phyloP scores from a whole-genome alignment of 31 red algal genomes.

The Endocladia muricata region DNA sequence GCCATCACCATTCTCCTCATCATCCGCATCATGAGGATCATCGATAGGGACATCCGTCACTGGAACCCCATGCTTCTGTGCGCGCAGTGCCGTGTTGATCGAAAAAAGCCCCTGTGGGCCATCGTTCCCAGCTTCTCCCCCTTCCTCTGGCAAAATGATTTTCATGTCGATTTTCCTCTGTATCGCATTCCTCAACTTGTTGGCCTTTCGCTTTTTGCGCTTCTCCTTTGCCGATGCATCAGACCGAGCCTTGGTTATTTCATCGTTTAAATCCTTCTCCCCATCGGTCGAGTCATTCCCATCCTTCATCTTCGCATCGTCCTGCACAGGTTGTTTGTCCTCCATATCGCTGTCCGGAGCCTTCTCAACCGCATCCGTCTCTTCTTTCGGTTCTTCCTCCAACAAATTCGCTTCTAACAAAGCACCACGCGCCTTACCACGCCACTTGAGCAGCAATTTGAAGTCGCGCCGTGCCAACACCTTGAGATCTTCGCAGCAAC shows the following conservation, averaged over 20 bases:
- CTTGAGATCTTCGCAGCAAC: conserved; percentile 82
- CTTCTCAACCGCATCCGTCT: conserved; percentile 16
- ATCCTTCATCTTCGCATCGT: not conserved
- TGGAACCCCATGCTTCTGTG: conserved; percentile 17
- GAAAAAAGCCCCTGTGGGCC: conserved; percentile 50
- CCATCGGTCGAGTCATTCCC: conserved; percentile 20
- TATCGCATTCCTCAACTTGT: conserved; percentile 61
- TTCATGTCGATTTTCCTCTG: conserved; percentile 89
- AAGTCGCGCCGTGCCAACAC: conserved; percentile 85
- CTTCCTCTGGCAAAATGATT: conserved; percentile 70
- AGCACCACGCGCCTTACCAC: conserved; percentile 29
- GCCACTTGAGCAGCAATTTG: conserved; percentile 85
- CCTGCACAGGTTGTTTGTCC: conserved; percentile 12
- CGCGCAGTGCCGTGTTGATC: conserved; percentile 48
- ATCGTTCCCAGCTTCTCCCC: conserved; percentile 10
- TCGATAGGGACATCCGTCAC: conserved; percentile 32
- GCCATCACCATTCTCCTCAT: conserved; percentile 41
- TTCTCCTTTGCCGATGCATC: conserved; percentile 72
- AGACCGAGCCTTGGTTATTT: conserved; percentile 40
- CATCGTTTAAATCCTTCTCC: conserved; percentile 55
- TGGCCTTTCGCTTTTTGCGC: conserved; percentile 62
- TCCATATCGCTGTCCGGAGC: conserved; percentile 11
- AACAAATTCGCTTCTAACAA: conserved; percentile 28
- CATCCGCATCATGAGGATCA: conserved; percentile 46
- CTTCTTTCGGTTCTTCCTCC: conserved; percentile 14